Percentiles rank a stretch among this genome's conserved stretches.
These are phyloP conservation scores for Suillus clintonianus DNA, from an alignment of 768 basidiomycete genomes.

Conservation along the genomic window DNA sequence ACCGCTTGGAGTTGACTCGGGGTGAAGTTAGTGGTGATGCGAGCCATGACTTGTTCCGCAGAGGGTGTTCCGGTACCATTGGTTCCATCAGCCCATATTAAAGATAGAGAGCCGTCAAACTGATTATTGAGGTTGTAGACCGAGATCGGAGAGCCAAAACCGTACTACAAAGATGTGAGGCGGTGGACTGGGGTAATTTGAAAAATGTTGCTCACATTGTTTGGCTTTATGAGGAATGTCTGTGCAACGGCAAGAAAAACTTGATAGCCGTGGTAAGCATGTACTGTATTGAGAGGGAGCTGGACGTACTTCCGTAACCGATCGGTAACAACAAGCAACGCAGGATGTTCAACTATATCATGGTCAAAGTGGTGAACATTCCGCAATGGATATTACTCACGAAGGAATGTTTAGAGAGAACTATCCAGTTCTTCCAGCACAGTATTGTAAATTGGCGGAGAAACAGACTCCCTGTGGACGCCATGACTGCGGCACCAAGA, in stretches of 20 bases:
- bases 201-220: constrained; percentile 48
- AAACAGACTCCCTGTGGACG: constrained; percentile 39
- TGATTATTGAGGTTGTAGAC: constrained; percentile 47
- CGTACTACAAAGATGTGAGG: constrained; percentile 45
- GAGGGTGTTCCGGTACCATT: constrained; percentile 55
- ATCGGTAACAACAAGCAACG: constrained; percentile 66
- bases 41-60: constrained; percentile 59
- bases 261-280: constrained; percentile 6
- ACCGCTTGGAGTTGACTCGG: constrained; percentile 49
- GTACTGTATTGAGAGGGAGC: neutral
- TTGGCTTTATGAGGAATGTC: constrained; percentile 53
- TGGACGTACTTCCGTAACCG: constrained; percentile 48
- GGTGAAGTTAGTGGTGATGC: constrained; percentile 55
- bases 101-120: constrained; percentile 52
- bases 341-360: constrained; percentile 52
- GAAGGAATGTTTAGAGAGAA: constrained; percentile 64
- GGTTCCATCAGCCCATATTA: constrained; percentile 73
- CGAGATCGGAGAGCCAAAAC: constrained; percentile 58
- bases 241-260: constrained; percentile 68
- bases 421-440: constrained; percentile 76
- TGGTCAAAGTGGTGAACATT: constrained; percentile 4
- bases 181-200: neutral
- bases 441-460: constrained; percentile 62
- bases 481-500: neutral
- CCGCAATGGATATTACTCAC: constrained; percentile 38